phyloP scores from a whole-genome alignment of 129 eudicot genomes.

The Cynara cardunculus region DNA sequence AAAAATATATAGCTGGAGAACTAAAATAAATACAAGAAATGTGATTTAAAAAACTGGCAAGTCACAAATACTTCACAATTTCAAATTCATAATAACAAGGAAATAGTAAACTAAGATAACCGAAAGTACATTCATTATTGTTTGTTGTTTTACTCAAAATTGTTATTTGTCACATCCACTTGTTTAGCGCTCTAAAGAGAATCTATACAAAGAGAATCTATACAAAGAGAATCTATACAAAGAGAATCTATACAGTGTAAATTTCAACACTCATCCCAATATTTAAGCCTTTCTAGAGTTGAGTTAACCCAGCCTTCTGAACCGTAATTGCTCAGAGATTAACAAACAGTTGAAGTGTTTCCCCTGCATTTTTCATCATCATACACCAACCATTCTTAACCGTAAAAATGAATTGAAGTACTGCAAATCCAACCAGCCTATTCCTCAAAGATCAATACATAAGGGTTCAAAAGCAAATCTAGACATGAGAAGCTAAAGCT shows the following conservation, averaged over 20 bases:
- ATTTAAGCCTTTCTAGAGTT: neutral
- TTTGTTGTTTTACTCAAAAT: neutral
- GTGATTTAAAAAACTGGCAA: neutral
- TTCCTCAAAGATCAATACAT: neutral
- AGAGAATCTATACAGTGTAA: neutral
- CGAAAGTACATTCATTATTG: neutral
- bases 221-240: neutral
- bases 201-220: no score
- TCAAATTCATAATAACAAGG: neutral
- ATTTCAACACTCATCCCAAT: neutral
- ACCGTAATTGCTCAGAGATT: neutral
- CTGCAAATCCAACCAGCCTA: neutral
- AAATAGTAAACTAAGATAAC: neutral
- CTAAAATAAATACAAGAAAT: neutral
- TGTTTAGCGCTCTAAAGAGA: neutral
- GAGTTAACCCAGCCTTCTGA: neutral
- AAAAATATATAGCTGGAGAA: neutral
- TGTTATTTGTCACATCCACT: neutral
- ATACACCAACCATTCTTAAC: neutral
- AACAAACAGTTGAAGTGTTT: neutral
- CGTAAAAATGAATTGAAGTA: neutral
- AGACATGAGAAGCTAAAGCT: neutral
- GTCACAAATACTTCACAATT: neutral
- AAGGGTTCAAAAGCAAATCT: neutral
- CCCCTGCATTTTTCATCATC: neutral